Conservation (phyloP, 2,329 filamentous ascomycete species). For the Fusarium torreyae region DNA sequence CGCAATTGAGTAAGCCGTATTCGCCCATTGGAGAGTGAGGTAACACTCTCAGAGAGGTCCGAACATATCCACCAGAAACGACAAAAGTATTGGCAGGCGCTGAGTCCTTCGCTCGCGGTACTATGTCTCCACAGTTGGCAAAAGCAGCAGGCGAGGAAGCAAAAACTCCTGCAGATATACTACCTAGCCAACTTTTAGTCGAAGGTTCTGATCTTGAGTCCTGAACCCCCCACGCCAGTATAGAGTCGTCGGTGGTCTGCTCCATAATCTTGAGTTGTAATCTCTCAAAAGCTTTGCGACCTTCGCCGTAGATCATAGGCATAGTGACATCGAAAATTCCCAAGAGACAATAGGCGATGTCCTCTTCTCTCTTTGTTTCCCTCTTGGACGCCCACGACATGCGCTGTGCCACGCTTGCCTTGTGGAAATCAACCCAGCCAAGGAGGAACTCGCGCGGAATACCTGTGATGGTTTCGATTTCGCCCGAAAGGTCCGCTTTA, state of each 20-base stretch:
- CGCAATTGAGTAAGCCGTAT: not conserved
- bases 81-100: not conserved
- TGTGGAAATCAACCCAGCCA: conserved; percentile 3
- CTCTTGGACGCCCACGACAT: conserved; percentile 21
- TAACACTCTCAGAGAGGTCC: not conserved
- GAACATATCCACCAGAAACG: conserved; percentile 9
- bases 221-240: conserved; percentile 6
- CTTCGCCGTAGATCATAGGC: conserved; percentile 17
- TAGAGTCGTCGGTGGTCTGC: conserved; percentile 13
- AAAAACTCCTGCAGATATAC: not conserved
- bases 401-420: conserved; percentile 13
- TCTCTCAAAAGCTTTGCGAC: not conserved
- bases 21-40: not conserved
- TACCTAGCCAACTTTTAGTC: fast-evolving
- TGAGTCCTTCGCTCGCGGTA: not conserved
- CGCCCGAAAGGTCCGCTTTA: not conserved
- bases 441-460: conserved; percentile 1
- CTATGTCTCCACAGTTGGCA: not conserved
- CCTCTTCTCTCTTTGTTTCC: conserved; percentile 12
- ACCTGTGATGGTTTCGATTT: conserved; percentile 1
- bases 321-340: conserved; percentile 10
- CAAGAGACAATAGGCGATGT: conserved; percentile 13
- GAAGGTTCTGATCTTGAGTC: fast-evolving
- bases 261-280: conserved; percentile 16
- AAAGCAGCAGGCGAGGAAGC: conserved; percentile 10